Evolutionary conservation across 2,329 filamentous ascomycete genomes (phyloP), one percentile per base, ranked within the genome.

Genomic region (Talaromyces sp.): DNA sequence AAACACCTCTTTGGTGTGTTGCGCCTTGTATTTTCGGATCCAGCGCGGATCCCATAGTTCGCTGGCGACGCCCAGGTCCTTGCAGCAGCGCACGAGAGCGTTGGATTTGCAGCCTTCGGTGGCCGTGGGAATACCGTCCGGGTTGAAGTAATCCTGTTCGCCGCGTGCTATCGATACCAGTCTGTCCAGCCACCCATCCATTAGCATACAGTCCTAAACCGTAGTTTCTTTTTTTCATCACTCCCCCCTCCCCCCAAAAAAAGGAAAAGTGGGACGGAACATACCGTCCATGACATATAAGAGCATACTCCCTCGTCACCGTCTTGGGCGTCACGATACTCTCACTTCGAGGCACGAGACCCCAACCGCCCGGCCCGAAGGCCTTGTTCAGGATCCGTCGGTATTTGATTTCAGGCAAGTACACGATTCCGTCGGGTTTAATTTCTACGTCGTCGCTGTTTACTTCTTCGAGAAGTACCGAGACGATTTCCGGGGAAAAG

Each of bases 41-140:
- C 90, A 99, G 61, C 90, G 82, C 39, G 95, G 95, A 79, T 99
- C 95, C 95, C 95, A 99, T 21, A 99, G 84, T 78, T 99, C 95
- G 67, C 89, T 93, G 1, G 92, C 95, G 67, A 99, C 90, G 39
- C 95, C 95, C 35, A 99, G 80, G 76, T 99, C 95, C 81, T 99
- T 99, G 82, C 95, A 98, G 84, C 93, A 98, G 63, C 95, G 90
- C 88, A 98, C 96, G 68, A 99, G 83, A 12, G 95, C 95, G 74
- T 99, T 99, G 66, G 92, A 96, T 79, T 97, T 97, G 83, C 92
- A 96, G 60, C 95, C 95, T 79, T 99, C 95, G 64, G 93, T 93
- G 8, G 95, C 93, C 1, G 93, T 96, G 28, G 95, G 92, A 66
- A 99, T 92, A 61, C 90, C 89, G 69, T 97, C 93, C 37, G 91